A percentile compares a stretch with the other conserved stretches of the same genome.
These are phyloP conservation scores for Ogataea pini DNA, from an alignment of 805 yeast species.

Conservation along the genomic window DNA sequence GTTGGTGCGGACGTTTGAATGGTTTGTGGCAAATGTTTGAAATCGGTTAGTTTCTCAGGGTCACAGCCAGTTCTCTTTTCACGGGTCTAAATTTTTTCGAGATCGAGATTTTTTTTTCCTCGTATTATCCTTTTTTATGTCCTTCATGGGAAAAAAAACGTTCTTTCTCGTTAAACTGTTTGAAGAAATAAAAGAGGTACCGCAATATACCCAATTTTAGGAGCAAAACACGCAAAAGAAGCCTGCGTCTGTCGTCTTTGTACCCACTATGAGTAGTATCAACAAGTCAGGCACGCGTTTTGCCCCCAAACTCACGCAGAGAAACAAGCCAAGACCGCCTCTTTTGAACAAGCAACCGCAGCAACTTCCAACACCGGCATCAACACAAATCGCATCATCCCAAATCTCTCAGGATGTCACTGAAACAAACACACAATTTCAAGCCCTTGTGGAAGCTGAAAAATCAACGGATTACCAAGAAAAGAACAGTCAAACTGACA, in stretches of 20 bases:
- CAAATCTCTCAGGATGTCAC: conserved; percentile 1
- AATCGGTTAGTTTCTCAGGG: no score
- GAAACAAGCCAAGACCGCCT: conserved; percentile 21
- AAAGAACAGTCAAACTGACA: background rate
- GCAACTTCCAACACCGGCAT: conserved; percentile 16
- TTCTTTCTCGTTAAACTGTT: background rate
- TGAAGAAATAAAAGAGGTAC: background rate
- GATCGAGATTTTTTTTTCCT: conserved; percentile 2
- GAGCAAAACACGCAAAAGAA: background rate
- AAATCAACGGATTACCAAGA: background rate
- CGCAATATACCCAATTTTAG: background rate
- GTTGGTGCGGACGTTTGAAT: no score
- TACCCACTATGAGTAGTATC: conserved; percentile 27
- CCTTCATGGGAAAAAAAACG: background rate
- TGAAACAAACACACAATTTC: background rate
- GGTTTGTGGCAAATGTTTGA: no score
- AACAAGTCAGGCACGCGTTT: conserved; percentile 62
- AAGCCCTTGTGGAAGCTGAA: background rate
- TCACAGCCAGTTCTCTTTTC: background rate
- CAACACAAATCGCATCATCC: conserved; percentile 9
- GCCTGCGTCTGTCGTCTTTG: background rate
- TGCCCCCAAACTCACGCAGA: conserved; percentile 53
- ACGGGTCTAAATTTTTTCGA: background rate
- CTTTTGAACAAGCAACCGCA: conserved; percentile 1
- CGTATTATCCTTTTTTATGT: no score